Conservation (phyloP, 768 basidiomycete species). For the Erythrobasidium yunnanense region DNA sequence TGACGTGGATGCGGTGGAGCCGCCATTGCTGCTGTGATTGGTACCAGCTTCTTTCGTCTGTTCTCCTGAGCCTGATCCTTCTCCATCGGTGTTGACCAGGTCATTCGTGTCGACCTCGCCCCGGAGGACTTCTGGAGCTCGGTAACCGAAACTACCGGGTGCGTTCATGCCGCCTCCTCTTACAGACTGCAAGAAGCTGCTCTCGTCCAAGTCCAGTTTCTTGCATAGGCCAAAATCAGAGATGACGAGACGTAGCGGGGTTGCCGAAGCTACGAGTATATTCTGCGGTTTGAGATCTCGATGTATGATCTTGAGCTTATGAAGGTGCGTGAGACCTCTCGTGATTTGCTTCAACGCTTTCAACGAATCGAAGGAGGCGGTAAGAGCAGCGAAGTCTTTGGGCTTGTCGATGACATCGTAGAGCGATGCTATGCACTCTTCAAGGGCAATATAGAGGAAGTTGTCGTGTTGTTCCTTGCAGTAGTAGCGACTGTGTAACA, state of each 20-base stretch:
- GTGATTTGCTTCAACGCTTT: conserved; percentile 77
- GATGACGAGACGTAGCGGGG: conserved; percentile 64
- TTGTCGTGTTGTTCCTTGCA: conserved; percentile 79
- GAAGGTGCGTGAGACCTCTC: conserved; percentile 75
- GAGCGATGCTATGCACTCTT: conserved; percentile 80
- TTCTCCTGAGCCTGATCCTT: neutral
- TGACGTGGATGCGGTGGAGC: neutral
- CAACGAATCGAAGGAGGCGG: conserved; percentile 69
- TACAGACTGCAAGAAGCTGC: conserved; percentile 83
- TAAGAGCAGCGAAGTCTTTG: conserved; percentile 60
- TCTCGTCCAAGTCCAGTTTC: conserved; percentile 88
- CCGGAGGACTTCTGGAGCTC: conserved; percentile 87
- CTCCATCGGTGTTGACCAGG: conserved; percentile 28
- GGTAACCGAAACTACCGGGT: conserved; percentile 92
- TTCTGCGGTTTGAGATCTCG: conserved; percentile 98
- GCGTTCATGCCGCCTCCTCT: conserved; percentile 53
- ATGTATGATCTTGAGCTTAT: conserved; percentile 90
- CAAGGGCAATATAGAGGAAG: conserved; percentile 95
- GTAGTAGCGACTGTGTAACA: conserved; percentile 69
- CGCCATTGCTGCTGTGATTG: neutral
- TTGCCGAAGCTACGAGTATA: conserved; percentile 70
- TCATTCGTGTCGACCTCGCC: conserved; percentile 92
- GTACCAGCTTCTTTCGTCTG: neutral
- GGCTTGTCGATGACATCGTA: conserved; percentile 77
- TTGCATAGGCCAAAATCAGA: conserved; percentile 94